phyloP scores from a whole-genome alignment of 495 filamentous ascomycete species.

The Penicillium dipodomyicola region DNA sequence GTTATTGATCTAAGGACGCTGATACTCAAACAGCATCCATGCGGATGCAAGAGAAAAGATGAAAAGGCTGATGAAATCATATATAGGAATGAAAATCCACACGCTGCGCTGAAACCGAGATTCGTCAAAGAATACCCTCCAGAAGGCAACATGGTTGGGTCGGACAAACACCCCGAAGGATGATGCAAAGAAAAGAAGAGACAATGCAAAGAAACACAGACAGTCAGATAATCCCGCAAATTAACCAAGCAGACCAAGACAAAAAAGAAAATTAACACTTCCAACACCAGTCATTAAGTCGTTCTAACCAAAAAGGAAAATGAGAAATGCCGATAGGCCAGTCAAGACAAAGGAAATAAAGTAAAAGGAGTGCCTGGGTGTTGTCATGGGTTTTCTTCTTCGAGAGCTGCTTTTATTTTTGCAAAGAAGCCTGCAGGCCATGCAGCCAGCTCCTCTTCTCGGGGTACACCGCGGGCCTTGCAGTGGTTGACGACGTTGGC shows the following conservation, averaged over 20 bases:
- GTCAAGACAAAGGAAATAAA: constrained; percentile 26
- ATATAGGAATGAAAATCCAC: constrained; percentile 22
- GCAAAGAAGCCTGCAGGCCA: constrained; percentile 70
- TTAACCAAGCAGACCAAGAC: constrained; percentile 15
- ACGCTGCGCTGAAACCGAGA: constrained; percentile 24
- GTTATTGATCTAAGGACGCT: constrained; percentile 13
- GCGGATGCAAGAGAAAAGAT: constrained; percentile 14
- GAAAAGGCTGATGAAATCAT: constrained; percentile 18
- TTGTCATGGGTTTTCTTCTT: constrained; percentile 46
- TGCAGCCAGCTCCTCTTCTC: constrained; percentile 63
- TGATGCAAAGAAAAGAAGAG: constrained; percentile 13
- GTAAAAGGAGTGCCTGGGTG: constrained; percentile 13
- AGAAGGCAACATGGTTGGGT: neutral
- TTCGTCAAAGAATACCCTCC: constrained; percentile 9
- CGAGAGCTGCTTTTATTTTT: constrained; percentile 61
- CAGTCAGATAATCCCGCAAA: constrained; percentile 21
- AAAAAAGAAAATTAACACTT: constrained; percentile 16
- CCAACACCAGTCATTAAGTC: constrained; percentile 34
- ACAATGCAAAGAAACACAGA: constrained; percentile 16
- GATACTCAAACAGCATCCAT: constrained; percentile 11
- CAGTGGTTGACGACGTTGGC: constrained; percentile 74
- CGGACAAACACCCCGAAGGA: constrained; percentile 9
- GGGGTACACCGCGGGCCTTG: constrained; percentile 62
- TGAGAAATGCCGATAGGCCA: constrained; percentile 8
- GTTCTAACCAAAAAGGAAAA: constrained; percentile 19